phyloP scores from a whole-genome alignment of 23 red algal genomes.

The Agarophyton chilense region DNA sequence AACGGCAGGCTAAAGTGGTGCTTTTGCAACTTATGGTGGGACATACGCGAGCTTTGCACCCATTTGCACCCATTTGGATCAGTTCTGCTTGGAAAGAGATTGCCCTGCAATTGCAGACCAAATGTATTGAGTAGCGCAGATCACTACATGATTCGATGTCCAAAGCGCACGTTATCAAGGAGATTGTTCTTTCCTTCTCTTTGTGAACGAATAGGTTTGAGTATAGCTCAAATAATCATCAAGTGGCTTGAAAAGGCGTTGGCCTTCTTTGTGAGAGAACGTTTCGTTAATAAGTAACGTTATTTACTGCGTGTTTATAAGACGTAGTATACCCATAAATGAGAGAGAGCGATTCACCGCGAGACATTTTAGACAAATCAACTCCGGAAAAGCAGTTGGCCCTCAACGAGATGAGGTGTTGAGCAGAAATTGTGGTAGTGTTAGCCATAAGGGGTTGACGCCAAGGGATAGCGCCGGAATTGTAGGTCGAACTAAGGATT shows the following conservation, averaged over 20 bases:
- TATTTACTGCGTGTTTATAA: background rate
- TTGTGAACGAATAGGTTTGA: background rate
- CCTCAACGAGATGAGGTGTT: too few relatives aligned
- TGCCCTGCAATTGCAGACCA: background rate
- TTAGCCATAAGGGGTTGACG: too few relatives aligned
- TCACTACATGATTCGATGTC: background rate
- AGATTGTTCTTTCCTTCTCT: background rate
- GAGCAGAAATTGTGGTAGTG: too few relatives aligned
- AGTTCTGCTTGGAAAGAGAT: background rate
- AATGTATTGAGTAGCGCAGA: background rate
- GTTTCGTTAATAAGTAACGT: background rate
- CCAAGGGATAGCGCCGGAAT: too few relatives aligned
- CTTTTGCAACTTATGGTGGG: background rate
- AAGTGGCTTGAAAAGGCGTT: background rate
- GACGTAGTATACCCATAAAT: too few relatives aligned
- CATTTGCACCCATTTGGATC: too few relatives aligned
- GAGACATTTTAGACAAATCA: too few relatives aligned
- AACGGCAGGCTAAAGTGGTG: background rate
- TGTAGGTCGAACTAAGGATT: too few relatives aligned
- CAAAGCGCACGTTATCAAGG: background rate
- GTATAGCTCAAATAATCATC: background rate
- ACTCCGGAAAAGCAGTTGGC: too few relatives aligned
- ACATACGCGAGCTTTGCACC: background rate
- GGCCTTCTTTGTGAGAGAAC: slow-evolving; percentile 10
- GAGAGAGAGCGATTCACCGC: slow-evolving; percentile 6